Evolutionary conservation across 192 early-diverging fungal species (phyloP).

Genomic region (Gamsiella multidivaricata): DNA sequence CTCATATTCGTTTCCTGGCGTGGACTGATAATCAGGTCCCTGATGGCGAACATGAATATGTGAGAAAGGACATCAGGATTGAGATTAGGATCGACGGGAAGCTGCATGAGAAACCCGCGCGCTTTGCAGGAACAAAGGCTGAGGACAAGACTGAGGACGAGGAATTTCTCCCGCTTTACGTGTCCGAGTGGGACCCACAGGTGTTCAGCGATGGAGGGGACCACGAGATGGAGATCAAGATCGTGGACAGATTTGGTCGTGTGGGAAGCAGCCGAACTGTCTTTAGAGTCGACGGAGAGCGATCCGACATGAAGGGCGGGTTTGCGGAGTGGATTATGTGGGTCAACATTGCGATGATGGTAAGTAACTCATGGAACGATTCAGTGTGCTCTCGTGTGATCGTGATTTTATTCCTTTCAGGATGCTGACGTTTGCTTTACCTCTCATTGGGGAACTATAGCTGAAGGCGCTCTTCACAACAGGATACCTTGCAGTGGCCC

Average conservation of each 20-base stretch:
- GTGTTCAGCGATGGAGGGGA: conserved; percentile 72
- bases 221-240: conserved; percentile 73
- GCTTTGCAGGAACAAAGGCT: conserved; percentile 60
- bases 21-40: conserved; percentile 66
- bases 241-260: conserved; percentile 65
- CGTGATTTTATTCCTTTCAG: background rate
- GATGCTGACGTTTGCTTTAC: no score
- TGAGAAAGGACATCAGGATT: conserved; percentile 53
- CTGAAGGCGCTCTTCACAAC: conserved; percentile 45
- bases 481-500: conserved; percentile 32
- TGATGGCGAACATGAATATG: conserved; percentile 22
- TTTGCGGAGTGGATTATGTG: conserved; percentile 79
- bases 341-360: conserved; percentile 64
- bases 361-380: conserved; percentile 59
- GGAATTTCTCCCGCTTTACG: conserved; percentile 78
- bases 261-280: conserved; percentile 55
- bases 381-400: no score
- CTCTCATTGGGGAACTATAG: no score
- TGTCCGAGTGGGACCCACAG: conserved; percentile 74
- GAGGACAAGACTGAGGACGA: conserved; percentile 31
- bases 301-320: conserved; percentile 71
- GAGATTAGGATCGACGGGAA: conserved; percentile 63
- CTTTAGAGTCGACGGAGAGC: conserved; percentile 77
- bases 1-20: conserved; percentile 81
- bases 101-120: conserved; percentile 54